Evolutionary conservation across 2,329 filamentous ascomycete genomes (phyloP).

Genomic region (Venturia asperata): DNA sequence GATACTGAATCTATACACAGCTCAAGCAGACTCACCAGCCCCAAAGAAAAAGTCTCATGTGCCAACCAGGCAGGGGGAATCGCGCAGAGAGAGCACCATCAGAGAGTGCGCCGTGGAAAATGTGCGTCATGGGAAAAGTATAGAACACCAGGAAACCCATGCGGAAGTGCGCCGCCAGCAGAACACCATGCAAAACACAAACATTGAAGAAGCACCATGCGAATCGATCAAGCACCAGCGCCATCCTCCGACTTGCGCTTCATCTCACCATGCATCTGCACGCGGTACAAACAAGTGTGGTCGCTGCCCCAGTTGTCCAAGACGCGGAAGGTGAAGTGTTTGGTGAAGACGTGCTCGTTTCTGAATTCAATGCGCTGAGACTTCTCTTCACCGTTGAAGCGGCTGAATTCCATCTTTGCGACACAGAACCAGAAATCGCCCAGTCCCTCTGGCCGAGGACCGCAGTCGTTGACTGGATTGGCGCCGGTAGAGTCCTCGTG

Average conservation of each 20-base stretch:
- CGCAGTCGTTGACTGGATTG: background rate
- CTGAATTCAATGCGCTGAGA: conserved; percentile 8
- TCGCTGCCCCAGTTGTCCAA: conserved; percentile 38
- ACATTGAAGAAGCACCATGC: no score
- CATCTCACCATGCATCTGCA: conserved; percentile 36
- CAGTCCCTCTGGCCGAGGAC: background rate
- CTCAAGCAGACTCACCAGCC: background rate
- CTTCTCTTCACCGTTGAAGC: background rate
- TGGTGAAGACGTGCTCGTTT: background rate
- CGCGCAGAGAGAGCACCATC: background rate
- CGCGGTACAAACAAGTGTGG: conserved; percentile 41
- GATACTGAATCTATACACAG: background rate
- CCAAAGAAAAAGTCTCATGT: background rate
- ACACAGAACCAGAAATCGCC: conserved; percentile 4
- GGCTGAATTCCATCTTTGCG: background rate
- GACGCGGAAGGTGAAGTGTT: conserved; percentile 32
- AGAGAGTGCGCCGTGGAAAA: background rate
- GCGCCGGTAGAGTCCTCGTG: background rate
- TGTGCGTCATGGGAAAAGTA: no score
- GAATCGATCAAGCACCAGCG: background rate
- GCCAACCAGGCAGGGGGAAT: background rate
- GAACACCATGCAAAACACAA: background rate
- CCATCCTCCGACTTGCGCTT: background rate
- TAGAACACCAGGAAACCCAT: background rate
- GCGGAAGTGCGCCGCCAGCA: background rate